Evolutionary conservation across 1,139 yeast species (phyloP).

Genomic region (Saccharomyces hybrid): DNA sequence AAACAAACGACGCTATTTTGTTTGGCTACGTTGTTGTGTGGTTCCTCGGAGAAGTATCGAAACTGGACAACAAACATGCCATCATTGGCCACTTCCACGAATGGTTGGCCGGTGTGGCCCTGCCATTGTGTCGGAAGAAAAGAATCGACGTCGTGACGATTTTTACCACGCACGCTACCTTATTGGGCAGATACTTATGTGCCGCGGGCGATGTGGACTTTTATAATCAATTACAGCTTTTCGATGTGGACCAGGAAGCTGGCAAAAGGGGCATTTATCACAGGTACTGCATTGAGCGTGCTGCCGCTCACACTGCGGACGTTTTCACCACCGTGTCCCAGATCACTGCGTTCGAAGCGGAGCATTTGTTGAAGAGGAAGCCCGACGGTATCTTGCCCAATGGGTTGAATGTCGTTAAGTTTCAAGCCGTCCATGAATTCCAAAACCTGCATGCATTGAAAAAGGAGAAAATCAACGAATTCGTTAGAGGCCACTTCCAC

Average conservation of each 20-base stretch:
- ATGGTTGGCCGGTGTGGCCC: conserved; percentile 96
- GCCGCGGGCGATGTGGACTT: conserved; percentile 85
- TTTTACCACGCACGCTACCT: conserved; percentile 95
- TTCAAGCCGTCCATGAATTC: conserved; percentile 96
- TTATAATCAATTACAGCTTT: conserved; percentile 81
- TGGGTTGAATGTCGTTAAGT: conserved; percentile 91
- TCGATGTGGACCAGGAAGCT: conserved; percentile 96
- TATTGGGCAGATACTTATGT: conserved; percentile 89
- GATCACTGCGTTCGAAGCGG: conserved; percentile 92
- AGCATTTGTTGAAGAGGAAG: conserved; percentile 84
- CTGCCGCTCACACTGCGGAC: conserved; percentile 94
- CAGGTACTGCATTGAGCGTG: conserved; percentile 92
- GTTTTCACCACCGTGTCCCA: conserved; percentile 97
- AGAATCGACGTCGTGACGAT: conserved; percentile 90
- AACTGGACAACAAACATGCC: conserved; percentile 75
- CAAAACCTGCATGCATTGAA: conserved; percentile 90
- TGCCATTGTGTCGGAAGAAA: conserved; percentile 87
- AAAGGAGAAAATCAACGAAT: conserved; percentile 87
- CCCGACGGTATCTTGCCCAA: conserved; percentile 98
- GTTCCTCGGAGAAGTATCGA: conserved; percentile 91
- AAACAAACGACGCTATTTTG: conserved; percentile 85
- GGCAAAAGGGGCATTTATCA: conserved; percentile 97
- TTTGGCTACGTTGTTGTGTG: conserved; percentile 93
- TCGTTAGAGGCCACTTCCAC: conserved; percentile 91
- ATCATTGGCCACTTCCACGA: conserved; percentile 94